A percentile compares a stretch with the other conserved stretches of the same genome.
phyloP scores from a whole-genome alignment of 2,329 filamentous ascomycete species.

The Pseudogymnoascus sp. region DNA sequence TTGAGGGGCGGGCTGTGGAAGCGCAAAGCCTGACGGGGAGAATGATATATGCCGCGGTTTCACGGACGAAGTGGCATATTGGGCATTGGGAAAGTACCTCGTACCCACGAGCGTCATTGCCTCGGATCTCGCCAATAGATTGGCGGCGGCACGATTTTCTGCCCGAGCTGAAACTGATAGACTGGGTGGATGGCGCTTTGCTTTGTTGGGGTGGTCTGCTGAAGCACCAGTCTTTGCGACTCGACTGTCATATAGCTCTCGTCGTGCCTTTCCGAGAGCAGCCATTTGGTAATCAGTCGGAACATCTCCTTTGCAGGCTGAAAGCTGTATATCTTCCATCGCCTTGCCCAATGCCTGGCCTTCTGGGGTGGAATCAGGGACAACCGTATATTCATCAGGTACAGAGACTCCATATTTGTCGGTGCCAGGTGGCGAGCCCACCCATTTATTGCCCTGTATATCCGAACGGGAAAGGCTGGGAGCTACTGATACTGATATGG shows the following conservation, averaged over 20 bases:
- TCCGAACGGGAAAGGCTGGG: neutral
- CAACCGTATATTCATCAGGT: neutral
- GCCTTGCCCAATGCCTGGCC: neutral
- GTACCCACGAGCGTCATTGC: neutral
- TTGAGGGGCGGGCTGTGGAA: neutral
- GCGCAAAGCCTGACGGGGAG: neutral
- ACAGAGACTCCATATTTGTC: neutral
- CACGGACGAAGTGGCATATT: neutral
- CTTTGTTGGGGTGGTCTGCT: neutral
- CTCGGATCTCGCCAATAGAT: neutral
- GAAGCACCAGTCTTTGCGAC: neutral
- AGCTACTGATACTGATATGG: neutral
- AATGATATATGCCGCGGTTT: neutral
- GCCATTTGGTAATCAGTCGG: constrained; percentile 3
- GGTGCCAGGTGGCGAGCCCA: neutral
- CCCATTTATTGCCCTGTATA: neutral
- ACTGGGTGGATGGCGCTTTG: neutral
- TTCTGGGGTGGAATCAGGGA: neutral
- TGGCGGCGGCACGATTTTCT: neutral
- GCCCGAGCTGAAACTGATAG: neutral
- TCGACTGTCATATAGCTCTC: neutral
- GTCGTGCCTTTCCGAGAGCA: neutral
- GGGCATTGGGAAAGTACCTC: neutral
- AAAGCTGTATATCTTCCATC: neutral
- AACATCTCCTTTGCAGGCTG: neutral